Conservation (phyloP, 2,329 filamentous ascomycete genomes). For the Aureobasidium melanogenum region DNA sequence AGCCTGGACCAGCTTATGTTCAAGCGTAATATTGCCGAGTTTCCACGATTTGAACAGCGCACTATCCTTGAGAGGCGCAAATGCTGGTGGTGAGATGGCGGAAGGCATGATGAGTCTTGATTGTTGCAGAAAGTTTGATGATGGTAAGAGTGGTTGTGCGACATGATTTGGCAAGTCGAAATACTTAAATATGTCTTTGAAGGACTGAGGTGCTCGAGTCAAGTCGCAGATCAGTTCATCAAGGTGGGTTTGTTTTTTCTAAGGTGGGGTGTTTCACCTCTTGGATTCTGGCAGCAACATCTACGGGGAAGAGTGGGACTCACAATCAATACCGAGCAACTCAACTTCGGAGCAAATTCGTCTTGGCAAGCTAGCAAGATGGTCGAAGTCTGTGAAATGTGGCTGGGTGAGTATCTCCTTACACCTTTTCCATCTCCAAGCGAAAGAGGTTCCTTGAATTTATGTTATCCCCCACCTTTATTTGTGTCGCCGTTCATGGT, state of each 20-base stretch:
- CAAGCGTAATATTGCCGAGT: conserved; percentile 36
- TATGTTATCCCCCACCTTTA: no score
- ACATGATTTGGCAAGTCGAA: background rate
- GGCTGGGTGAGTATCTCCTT: no score
- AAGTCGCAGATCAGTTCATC: background rate
- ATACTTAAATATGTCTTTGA: background rate
- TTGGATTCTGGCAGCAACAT: background rate
- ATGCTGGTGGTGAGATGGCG: conserved; percentile 13
- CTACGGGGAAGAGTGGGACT: no score
- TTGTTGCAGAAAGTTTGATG: background rate
- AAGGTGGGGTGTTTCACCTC: background rate
- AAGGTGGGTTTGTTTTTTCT: background rate
- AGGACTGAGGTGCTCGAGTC: no score
- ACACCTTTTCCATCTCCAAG: no score
- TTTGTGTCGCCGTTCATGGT: no score
- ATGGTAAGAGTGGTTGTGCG: background rate
- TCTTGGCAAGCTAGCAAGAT: no score
- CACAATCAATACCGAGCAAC: no score
- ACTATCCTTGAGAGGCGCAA: conserved; percentile 16
- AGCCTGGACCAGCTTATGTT: conserved; percentile 44
- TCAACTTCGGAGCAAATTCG: no score
- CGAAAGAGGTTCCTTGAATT: no score
- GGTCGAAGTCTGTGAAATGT: no score
- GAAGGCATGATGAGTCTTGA: conserved; percentile 9
- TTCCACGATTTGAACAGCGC: conserved; percentile 26